Evolutionary conservation across 345 rosid species (phyloP).

Genomic region (Erysimum cheiranthoides): DNA sequence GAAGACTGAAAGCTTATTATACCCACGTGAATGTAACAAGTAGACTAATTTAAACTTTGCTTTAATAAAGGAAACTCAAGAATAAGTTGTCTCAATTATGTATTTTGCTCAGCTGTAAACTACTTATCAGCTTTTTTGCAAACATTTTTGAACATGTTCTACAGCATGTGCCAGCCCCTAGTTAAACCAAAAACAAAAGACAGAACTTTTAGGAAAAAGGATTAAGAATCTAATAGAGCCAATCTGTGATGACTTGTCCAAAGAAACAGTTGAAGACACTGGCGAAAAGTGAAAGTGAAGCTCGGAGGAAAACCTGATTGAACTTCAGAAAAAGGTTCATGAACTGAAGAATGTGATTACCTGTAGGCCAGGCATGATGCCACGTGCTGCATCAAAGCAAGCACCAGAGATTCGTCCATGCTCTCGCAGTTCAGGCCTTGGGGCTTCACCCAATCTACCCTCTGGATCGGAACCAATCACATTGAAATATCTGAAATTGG

Average conservation of each 20-base stretch:
- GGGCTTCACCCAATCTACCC: slow-evolving; percentile 76
- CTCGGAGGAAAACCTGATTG: neutral
- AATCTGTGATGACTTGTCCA: slow-evolving; percentile 23
- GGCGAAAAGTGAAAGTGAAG: slow-evolving; percentile 1
- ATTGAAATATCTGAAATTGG: slow-evolving; percentile 59
- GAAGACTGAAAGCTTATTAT: slow-evolving; percentile 1
- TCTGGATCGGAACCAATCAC: slow-evolving; percentile 77
- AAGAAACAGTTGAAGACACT: slow-evolving; percentile 25
- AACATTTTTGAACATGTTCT: slow-evolving; percentile 41
- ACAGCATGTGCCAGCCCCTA: slow-evolving; percentile 41
- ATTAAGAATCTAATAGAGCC: slow-evolving; percentile 13
- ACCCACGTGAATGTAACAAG: slow-evolving; percentile 40
- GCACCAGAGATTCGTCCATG: slow-evolving; percentile 81
- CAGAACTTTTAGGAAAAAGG: neutral
- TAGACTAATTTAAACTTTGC: slow-evolving; percentile 23
- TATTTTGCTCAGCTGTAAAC: slow-evolving; percentile 42
- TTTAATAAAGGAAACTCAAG: slow-evolving; percentile 27
- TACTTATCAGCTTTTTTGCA: slow-evolving; percentile 30
- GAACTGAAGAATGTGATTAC: slow-evolving; percentile 34
- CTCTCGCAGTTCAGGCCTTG: slow-evolving; percentile 66
- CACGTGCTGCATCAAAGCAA: slow-evolving; percentile 77
- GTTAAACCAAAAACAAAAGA: slow-evolving; percentile 3
- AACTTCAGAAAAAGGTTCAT: slow-evolving; percentile 17
- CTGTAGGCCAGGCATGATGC: slow-evolving; percentile 64
- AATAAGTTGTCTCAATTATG: slow-evolving; percentile 39